Evolutionary conservation across 768 basidiomycete species (phyloP).

Genomic region (Lactarius indigo): DNA sequence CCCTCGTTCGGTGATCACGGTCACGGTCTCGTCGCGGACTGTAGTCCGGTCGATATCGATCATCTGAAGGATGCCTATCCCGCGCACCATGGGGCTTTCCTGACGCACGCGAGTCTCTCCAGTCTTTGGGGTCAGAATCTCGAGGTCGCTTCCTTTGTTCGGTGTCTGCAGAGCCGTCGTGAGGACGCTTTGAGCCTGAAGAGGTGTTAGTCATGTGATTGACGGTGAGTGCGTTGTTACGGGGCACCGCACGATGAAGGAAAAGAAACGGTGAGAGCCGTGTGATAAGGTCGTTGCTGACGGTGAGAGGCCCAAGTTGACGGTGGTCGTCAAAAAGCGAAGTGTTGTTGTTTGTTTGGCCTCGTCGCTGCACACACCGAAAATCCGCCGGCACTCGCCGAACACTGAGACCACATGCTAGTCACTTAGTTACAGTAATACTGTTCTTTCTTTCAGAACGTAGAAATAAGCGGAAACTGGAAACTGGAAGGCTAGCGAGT

Average conservation of each 20-base stretch:
- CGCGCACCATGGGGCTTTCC: constrained; percentile 31
- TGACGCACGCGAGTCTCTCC: constrained; percentile 61
- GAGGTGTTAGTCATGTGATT: constrained; percentile 69
- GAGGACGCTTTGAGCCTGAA: constrained; percentile 80
- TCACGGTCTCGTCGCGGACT: constrained; percentile 30
- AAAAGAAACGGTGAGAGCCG: constrained; percentile 24
- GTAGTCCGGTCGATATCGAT: constrained; percentile 30
- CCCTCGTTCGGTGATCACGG: constrained; percentile 34
- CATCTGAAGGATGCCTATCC: constrained; percentile 37
- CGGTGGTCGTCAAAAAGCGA: constrained; percentile 12
- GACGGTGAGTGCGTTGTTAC: constrained; percentile 53
- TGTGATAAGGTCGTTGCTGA: constrained; percentile 13
- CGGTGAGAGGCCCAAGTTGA: not conserved
- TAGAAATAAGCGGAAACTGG: not conserved
- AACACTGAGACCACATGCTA: not conserved
- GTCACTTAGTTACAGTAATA: not conserved
- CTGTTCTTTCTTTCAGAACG: not conserved
- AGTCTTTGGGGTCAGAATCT: constrained; percentile 55
- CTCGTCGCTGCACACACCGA: not conserved
- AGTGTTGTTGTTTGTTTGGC: constrained; percentile 13
- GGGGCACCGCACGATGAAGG: constrained; percentile 77
- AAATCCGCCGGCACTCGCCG: constrained; percentile 6
- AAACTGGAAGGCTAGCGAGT: not conserved
- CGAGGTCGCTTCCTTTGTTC: constrained; percentile 52
- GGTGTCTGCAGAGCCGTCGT: constrained; percentile 51